Conservation (phyloP, 768 basidiomycete genomes). For the Boletus pseudo-olivaceus region DNA sequence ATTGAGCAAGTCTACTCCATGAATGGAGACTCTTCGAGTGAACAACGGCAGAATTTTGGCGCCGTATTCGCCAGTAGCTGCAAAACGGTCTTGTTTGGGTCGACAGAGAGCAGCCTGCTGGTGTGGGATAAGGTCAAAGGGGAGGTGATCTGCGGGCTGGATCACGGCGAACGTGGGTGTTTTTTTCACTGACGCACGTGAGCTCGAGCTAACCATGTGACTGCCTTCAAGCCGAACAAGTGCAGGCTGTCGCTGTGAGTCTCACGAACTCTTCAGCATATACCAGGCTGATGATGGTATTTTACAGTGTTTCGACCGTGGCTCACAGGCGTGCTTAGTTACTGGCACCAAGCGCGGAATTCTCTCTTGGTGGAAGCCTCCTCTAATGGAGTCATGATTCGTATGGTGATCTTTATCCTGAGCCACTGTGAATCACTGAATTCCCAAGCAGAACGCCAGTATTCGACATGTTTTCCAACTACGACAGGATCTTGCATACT, state of each 20-base stretch:
- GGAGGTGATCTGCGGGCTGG: constrained; percentile 53
- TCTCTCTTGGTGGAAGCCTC: constrained; percentile 54
- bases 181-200: neutral
- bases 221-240: constrained; percentile 26
- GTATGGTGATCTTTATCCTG: constrained; percentile 12
- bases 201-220: constrained; percentile 6
- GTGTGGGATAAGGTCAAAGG: constrained; percentile 61
- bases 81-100: constrained; percentile 56
- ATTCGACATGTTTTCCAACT: constrained; percentile 12
- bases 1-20: constrained; percentile 52
- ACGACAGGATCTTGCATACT: constrained; percentile 31
- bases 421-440: constrained; percentile 14
- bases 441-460: neutral
- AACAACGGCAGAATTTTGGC: constrained; percentile 37
- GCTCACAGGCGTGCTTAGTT: constrained; percentile 38
- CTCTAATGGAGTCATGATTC: constrained; percentile 28
- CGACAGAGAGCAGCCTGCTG: constrained; percentile 49
- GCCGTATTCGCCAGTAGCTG: constrained; percentile 53
- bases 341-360: constrained; percentile 56
- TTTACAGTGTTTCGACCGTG: constrained; percentile 46
- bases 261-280: neutral
- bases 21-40: constrained; percentile 32
- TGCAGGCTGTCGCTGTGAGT: constrained; percentile 36
- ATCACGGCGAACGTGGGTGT: constrained; percentile 54
- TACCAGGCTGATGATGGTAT: constrained; percentile 25